A percentile compares a stretch with the other conserved stretches of the same genome.
These are phyloP conservation scores for Apostasia ramifera DNA, from an alignment of 106 monocot species.

Conservation along the genomic window DNA sequence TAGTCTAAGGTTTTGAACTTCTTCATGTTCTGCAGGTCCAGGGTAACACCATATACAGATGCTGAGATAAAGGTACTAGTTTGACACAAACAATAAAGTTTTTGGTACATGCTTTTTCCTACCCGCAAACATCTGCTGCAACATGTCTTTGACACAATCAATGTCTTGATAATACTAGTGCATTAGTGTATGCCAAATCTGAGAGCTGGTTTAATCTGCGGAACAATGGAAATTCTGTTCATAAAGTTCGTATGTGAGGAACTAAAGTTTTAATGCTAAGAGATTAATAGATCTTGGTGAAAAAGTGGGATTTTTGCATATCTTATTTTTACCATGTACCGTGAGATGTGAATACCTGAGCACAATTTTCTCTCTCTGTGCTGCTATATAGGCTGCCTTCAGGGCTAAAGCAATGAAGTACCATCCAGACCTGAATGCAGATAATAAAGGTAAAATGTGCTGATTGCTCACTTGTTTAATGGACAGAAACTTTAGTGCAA, in stretches of 20 bases:
- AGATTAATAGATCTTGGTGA: too few species aligned
- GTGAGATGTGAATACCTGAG: background rate
- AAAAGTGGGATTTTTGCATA: too few species aligned
- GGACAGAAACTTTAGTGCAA: background rate
- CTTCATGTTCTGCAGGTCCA: constrained; percentile 25
- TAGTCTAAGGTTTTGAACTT: background rate
- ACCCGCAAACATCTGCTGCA: too few species aligned
- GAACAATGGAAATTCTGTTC: background rate
- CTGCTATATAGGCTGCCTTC: constrained; percentile 62
- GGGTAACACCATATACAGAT: constrained; percentile 51
- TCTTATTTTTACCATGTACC: too few species aligned
- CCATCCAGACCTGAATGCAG: constrained; percentile 91
- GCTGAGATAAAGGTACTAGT: constrained; percentile 66
- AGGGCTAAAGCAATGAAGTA: constrained; percentile 87
- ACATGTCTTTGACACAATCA: too few species aligned
- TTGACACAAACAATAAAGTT: background rate
- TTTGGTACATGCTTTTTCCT: too few species aligned
- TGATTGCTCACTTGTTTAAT: background rate
- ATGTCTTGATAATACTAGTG: too few species aligned
- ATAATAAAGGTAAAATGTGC: constrained; percentile 56
- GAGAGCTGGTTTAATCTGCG: background rate
- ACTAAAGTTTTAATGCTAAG: too few species aligned
- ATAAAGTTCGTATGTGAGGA: too few species aligned
- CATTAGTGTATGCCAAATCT: background rate
- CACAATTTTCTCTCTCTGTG: background rate